phyloP scores from a whole-genome alignment of 2,329 filamentous ascomycete genomes.

The Gnomoniopsis smithogilvyi region DNA sequence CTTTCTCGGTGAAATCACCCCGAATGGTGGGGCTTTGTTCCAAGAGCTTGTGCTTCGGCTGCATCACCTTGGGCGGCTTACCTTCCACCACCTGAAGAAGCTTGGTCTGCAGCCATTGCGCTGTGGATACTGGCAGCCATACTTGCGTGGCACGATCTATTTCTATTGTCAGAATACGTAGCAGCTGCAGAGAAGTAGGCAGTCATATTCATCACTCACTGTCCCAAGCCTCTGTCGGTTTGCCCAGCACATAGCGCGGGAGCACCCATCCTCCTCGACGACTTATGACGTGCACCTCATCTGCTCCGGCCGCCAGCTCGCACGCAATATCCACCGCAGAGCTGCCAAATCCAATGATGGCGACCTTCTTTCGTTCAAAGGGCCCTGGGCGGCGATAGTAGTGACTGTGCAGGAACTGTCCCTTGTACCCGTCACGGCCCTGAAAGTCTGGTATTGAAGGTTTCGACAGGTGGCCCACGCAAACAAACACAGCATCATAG shows the following conservation, averaged over 20 bases:
- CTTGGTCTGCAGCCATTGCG: slow-evolving; percentile 28
- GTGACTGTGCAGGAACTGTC: slow-evolving; percentile 35
- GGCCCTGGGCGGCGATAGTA: slow-evolving; percentile 30
- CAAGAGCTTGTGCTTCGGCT: slow-evolving; percentile 31
- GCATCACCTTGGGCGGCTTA: slow-evolving; percentile 27
- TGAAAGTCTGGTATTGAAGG: slow-evolving; percentile 30
- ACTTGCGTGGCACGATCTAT: slow-evolving; percentile 27
- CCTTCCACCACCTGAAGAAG: slow-evolving; percentile 29
- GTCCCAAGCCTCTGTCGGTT: slow-evolving; percentile 32
- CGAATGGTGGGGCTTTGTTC: slow-evolving; percentile 32
- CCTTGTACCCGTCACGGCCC: slow-evolving; percentile 29
- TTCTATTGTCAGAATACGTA: background rate
- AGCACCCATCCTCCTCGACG: slow-evolving; percentile 35
- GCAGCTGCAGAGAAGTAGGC: background rate
- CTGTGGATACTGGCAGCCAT: slow-evolving; percentile 25
- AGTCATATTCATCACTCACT: slow-evolving; percentile 22
- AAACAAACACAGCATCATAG: slow-evolving; percentile 34
- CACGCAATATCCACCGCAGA: slow-evolving; percentile 37
- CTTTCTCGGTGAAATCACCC: slow-evolving; percentile 31
- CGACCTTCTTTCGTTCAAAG: slow-evolving; percentile 34
- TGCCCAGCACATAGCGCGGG: slow-evolving; percentile 34
- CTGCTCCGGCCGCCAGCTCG: slow-evolving; percentile 31
- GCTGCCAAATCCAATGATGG: slow-evolving; percentile 34
- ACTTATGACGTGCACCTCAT: slow-evolving; percentile 34
- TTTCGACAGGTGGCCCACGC: slow-evolving; percentile 29